phyloP scores from a whole-genome alignment of 2,329 filamentous ascomycete genomes.

The Cytospora paraplurivora region DNA sequence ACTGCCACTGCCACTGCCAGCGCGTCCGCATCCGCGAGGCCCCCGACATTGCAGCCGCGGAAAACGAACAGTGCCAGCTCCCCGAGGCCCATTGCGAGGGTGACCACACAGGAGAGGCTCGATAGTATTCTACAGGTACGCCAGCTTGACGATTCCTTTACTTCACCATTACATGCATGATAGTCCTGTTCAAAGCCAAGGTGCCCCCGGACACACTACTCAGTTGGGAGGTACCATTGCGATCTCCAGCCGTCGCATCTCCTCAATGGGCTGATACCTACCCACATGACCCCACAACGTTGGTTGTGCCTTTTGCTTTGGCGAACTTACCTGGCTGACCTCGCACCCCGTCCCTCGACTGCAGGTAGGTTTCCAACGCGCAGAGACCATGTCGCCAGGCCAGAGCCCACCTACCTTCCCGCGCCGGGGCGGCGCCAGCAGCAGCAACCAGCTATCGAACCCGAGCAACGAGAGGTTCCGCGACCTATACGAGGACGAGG shows the following conservation, averaged over 20 bases:
- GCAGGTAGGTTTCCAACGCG: constrained; percentile 27
- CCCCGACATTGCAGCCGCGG: constrained; percentile 25
- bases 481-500: neutral
- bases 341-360: neutral
- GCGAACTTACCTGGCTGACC: neutral
- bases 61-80: constrained; percentile 22
- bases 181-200: neutral
- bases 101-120: constrained; percentile 38
- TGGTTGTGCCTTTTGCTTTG: neutral
- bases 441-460: neutral
- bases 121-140: constrained; percentile 40
- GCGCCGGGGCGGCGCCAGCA: neutral
- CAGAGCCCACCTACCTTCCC: constrained; percentile 21
- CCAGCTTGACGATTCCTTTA: neutral
- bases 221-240: neutral
- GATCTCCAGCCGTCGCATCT: constrained; percentile 13
- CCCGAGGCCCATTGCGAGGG: constrained; percentile 29
- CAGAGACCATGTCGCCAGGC: constrained; percentile 27
- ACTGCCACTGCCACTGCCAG: constrained; percentile 3
- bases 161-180: neutral
- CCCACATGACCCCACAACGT: constrained; percentile 1
- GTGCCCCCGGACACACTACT: neutral
- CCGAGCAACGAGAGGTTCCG: neutral
- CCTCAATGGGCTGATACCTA: constrained; percentile 1
- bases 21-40: constrained; percentile 5